Evolutionary conservation across 768 basidiomycete species (phyloP).

Genomic region (Serendipita sp.): DNA sequence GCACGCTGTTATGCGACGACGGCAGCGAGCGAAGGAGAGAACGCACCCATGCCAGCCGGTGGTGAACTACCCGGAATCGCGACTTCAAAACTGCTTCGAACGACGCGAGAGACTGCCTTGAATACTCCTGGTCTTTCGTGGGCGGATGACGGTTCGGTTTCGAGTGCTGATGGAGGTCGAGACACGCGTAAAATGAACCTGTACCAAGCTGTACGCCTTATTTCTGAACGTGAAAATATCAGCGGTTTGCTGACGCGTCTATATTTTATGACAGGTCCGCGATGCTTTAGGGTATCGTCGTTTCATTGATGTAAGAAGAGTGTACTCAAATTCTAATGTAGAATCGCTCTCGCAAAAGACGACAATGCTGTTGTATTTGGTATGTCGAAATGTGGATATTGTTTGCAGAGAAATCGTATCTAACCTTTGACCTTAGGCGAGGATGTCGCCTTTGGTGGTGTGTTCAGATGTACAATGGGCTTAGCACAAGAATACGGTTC

Average conservation of each 20-base stretch:
- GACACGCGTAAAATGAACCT: slow-evolving; percentile 92
- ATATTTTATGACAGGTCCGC: slow-evolving; percentile 21
- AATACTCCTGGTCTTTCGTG: slow-evolving; percentile 60
- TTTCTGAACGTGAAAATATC: neutral
- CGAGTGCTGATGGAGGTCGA: slow-evolving; percentile 40
- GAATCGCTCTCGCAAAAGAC: slow-evolving; percentile 72
- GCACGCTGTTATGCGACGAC: slow-evolving; percentile 5
- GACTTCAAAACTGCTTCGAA: slow-evolving; percentile 46
- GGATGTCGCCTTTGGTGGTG: slow-evolving; percentile 87
- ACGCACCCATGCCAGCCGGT: slow-evolving; percentile 59
- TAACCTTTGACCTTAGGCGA: slow-evolving; percentile 22
- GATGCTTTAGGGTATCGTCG: slow-evolving; percentile 62
- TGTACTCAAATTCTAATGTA: slow-evolving; percentile 17
- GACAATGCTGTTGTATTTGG: slow-evolving; percentile 83
- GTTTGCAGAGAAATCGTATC: too few relatives aligned
- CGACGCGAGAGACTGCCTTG: slow-evolving; percentile 52
- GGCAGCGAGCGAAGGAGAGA: slow-evolving; percentile 20
- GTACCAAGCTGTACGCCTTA: slow-evolving; percentile 66
- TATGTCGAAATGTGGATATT: too few relatives aligned
- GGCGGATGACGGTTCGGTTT: slow-evolving; percentile 41
- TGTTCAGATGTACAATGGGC: slow-evolving; percentile 88
- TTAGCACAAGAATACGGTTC: slow-evolving; percentile 42
- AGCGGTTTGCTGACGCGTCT: neutral
- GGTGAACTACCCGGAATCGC: slow-evolving; percentile 63
- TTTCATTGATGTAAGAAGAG: neutral